Evolutionary conservation across 23 red algal species (phyloP), one percentile per base, ranked within the genome.

Genomic region (Chondrus crispus): DNA sequence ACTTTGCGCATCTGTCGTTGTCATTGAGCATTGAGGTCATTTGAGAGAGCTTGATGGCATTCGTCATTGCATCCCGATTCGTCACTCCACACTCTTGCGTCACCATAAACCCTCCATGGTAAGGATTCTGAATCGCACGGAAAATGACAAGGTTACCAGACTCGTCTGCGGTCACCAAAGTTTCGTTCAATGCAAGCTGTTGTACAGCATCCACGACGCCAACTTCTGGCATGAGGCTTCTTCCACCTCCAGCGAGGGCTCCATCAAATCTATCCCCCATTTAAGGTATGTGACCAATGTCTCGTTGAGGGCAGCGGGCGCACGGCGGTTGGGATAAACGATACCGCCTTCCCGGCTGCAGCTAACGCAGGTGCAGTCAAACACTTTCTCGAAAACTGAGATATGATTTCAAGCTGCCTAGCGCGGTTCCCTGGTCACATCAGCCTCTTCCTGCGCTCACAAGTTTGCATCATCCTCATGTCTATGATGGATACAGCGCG

Each of bases 231-330:
- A 37, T 69, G 44, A 29, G 49, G 28, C 22, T 36, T 22, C 36
- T 36, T 24, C 54, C 47, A 28, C 71, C 70, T 66, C 44, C 24
- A 52, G 87, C 87, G 20, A 90, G 52, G 28, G 72, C 73, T 53
- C 87, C 87, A 81, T 90, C 87, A 42, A 90, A 90, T 71, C 69
- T 79, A 45, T 90, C 87, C 2, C 86, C 87, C 87, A 90, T 90
- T 26, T 8, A 43, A 10, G 43, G 12, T 19, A n/a, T n/a, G n/a
- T n/a, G n/a, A n/a, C n/a, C n/a, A n/a, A n/a, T n/a, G n/a, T n/a
- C n/a, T n/a, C n/a, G n/a, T n/a, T n/a, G n/a, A n/a, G n/a, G n/a
- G n/a, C n/a, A n/a, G n/a, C n/a, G n/a, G n/a, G n/a, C n/a, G n/a
- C n/a, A n/a, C n/a, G n/a, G n/a, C n/a, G n/a, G n/a, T n/a, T n/a